Evolutionary conservation across 495 filamentous ascomycete genomes (phyloP).

Genomic region (Penicillium malachiteum): DNA sequence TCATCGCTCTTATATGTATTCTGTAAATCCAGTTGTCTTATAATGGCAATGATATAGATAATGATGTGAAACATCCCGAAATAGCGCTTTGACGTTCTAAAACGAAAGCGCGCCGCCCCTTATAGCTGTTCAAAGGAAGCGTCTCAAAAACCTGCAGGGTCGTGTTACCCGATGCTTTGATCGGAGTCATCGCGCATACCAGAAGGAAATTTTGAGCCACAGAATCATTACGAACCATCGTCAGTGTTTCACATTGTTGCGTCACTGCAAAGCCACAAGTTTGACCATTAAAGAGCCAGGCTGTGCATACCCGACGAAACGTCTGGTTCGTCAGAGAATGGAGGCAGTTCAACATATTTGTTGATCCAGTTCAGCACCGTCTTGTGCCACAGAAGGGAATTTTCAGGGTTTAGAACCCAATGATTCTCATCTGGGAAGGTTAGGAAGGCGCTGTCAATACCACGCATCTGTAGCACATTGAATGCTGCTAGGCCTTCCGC

Average conservation of each 20-base stretch:
- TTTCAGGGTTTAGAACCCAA: slow-evolving; percentile 92
- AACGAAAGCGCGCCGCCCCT: not conserved
- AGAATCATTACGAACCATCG: not conserved
- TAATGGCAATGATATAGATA: slow-evolving; percentile 7
- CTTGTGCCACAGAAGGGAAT: slow-evolving; percentile 86
- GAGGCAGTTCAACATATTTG: slow-evolving; percentile 63
- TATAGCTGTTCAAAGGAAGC: not conserved
- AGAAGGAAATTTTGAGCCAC: slow-evolving; percentile 2
- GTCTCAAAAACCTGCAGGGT: not conserved
- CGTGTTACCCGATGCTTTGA: slow-evolving; percentile 6
- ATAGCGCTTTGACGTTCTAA: slow-evolving; percentile 7
- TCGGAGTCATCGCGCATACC: not conserved
- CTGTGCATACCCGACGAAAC: slow-evolving; percentile 17
- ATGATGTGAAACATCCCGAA: slow-evolving; percentile 17
- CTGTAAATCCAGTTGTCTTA: not conserved
- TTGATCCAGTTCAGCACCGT: slow-evolving; percentile 90
- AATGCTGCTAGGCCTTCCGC: slow-evolving; percentile 83
- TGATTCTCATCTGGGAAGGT: slow-evolving; percentile 84
- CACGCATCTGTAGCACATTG: slow-evolving; percentile 74
- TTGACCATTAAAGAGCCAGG: slow-evolving; percentile 18
- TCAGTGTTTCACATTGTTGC: slow-evolving; percentile 2
- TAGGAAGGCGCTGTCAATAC: slow-evolving; percentile 54
- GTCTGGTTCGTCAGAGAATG: slow-evolving; percentile 27
- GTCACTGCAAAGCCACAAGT: not conserved
- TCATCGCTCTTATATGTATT: slow-evolving; percentile 1